A percentile compares a stretch with the other conserved stretches of the same genome.
These are phyloP conservation scores for Stentor coeruleus DNA, from an alignment of 73 alveolate species.

Conservation along the genomic window DNA sequence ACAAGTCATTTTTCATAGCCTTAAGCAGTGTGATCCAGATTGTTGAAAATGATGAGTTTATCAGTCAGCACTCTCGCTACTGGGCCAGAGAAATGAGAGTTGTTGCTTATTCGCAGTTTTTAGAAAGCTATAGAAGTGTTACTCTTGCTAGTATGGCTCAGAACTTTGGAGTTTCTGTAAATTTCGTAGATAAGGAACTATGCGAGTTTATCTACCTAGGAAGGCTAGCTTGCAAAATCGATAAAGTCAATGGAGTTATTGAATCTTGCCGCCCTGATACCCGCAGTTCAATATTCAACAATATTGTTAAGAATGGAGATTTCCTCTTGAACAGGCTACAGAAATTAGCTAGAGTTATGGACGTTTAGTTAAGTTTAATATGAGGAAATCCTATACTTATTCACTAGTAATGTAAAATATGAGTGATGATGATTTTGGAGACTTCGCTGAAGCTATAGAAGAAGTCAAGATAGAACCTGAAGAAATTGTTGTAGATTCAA, in stretches of 20 bases:
- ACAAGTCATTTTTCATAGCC: constrained; percentile 66
- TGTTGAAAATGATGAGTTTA: constrained; percentile 69
- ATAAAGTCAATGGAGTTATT: constrained; percentile 89
- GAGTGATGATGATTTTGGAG: constrained; percentile 11
- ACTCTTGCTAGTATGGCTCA: constrained; percentile 87
- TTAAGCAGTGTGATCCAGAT: constrained; percentile 63
- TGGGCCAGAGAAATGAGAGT: constrained; percentile 92
- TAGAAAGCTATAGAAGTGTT: constrained; percentile 83
- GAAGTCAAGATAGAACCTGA: no score
- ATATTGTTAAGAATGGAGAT: constrained; percentile 68
- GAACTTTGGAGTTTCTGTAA: constrained; percentile 70
- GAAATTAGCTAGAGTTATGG: constrained; percentile 74
- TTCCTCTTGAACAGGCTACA: constrained; percentile 64
- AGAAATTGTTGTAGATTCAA: not conserved
- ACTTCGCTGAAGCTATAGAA: not conserved
- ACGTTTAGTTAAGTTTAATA: constrained; percentile 33
- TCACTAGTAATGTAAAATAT: not conserved
- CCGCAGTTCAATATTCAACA: constrained; percentile 52
- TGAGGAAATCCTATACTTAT: no score
- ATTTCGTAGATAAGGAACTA: constrained; percentile 82
- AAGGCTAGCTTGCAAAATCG: constrained; percentile 89
- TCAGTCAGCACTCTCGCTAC: constrained; percentile 72
- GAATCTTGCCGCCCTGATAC: constrained; percentile 73
- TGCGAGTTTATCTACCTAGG: constrained; percentile 88
- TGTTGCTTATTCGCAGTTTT: constrained; percentile 77